Base-by-base conservation (phyloP, 78 protist genomes). In the Dictyostelium purpureum region DNA sequence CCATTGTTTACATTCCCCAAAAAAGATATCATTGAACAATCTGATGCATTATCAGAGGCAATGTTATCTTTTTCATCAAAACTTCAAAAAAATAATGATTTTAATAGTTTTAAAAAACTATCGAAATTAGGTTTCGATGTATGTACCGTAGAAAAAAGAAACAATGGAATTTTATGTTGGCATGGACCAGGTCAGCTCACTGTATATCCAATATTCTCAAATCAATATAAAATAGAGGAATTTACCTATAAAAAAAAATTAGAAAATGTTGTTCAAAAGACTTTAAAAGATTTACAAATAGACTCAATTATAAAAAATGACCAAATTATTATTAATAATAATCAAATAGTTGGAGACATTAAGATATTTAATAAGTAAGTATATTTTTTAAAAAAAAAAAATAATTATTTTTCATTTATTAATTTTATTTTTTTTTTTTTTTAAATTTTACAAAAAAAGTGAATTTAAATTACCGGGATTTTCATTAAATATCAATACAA, bases 171-270 rank as follows among this genome's bases (percentile, higher is more conserved):
- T 26, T 43, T 42, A 11, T 42, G 67, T 40, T 82, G 79, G 79
- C 90, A 82, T 70, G 90, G 90, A 18, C 90, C 90, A 28, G 90
- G 90, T 38, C 90, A 82, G 28, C 49, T 82, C 9, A 70, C 73
- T 4, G 40, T 82, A 11, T 82, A 82, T 70, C 90, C 90, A 70
- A 43, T 80, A 21, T n/a, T 82, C 16, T 52, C 45, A 16, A 75
- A 35, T 33, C 61, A 51, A 33, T 16, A 9, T 33, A 35, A 51
- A 28, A 71, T 33, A 43, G 42, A 71, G 40, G 16, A 14, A 51
- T 19, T 10, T 9, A 21, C 24, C 5, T 21, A 52, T 6, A 31
- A 54, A 35, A 59, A 35, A 11, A 67, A 37, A 47, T 61, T 19
- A 47, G 57, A n/a, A 21, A 82, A 52, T 26, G 90, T 82, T 2